Evolutionary conservation across 805 yeast genomes (phyloP), one percentile per base, ranked within the genome.

Genomic region (Sugiyamaella marilandica): DNA sequence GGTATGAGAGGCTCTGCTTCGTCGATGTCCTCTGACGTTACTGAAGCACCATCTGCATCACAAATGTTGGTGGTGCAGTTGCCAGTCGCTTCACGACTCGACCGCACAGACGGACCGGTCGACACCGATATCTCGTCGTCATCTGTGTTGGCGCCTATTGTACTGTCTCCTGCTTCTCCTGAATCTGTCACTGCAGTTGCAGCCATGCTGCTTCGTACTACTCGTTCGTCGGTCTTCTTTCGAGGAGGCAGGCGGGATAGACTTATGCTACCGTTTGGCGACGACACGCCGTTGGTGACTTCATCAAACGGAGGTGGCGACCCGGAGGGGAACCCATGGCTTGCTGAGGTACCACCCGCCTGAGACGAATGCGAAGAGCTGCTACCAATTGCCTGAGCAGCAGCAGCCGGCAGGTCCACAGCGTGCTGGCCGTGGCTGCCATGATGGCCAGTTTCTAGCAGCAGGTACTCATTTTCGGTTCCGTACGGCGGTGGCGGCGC

Each of bases 401-500:
- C 18, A n/a, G 36, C 39, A 9, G 48, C 14, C 10, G 45, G 29
- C 18, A 41, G 5, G 29, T n/a, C 29, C 5, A 5, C 24, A 3
- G 5, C 5, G 8, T 41, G 45, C n/a, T 16, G 35, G 36, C 48
- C 39, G 10, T 19, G 29, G 29, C 21, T 19, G 31, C 34, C 44
- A 33, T 21, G 58, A 26, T 45, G 54, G 34, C 51, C 55, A 36
- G 53, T 33, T 36, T 86, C 96, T 29, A 92, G 70, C 50, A 92
- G 68, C 2, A 90, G 81, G 65, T 91, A 96, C 45, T 83, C 83
- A 44, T 80, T 82, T 62, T 83, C 90, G 53, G 83, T 81, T 47
- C 87, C 87, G 69, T 92, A 92, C 9, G 94, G 84, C 1, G 99
- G 99, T 2, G 98, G 96, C 4, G 98, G 95, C 2, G 95, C 85